A percentile compares a stretch with the other conserved stretches of the same genome.
These are phyloP conservation scores for Paraconiothyrium brasiliense DNA, from an alignment of 2,329 filamentous ascomycete species.

Conservation along the genomic window DNA sequence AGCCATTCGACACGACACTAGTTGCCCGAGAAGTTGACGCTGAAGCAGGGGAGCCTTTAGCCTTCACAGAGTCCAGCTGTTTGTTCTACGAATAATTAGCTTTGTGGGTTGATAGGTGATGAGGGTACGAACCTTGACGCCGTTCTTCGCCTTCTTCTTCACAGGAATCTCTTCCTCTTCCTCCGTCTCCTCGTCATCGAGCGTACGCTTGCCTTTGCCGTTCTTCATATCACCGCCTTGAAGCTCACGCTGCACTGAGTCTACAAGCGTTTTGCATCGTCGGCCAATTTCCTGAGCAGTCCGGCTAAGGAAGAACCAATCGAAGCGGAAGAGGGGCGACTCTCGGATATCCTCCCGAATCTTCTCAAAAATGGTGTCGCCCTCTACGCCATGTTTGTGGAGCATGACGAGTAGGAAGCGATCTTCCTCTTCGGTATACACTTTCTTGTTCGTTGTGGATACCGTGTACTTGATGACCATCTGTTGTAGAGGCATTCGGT, in stretches of 20 bases:
- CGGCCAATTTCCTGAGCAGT: slow-evolving; percentile 92
- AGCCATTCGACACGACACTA: slow-evolving; percentile 82
- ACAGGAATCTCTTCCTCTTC: slow-evolving; percentile 80
- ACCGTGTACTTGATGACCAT: slow-evolving; percentile 99
- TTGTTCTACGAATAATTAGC: slow-evolving; percentile 75
- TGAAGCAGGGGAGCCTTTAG: slow-evolving; percentile 76
- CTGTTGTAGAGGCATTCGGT: slow-evolving; percentile 96
- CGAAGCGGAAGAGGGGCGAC: slow-evolving; percentile 93
- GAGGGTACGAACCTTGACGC: slow-evolving; percentile 75
- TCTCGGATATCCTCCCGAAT: slow-evolving; percentile 98
- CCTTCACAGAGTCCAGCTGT: slow-evolving; percentile 87
- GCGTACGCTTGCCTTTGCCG: slow-evolving; percentile 75
- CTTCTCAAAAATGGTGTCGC: slow-evolving; percentile 87
- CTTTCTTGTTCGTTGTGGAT: slow-evolving; percentile 99
- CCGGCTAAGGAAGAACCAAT: slow-evolving; percentile 98
- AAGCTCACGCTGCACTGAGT: slow-evolving; percentile 94
- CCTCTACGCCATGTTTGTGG: slow-evolving; percentile 90
- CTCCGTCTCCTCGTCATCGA: slow-evolving; percentile 86
- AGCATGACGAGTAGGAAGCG: slow-evolving; percentile 93
- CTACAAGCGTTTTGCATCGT: slow-evolving; percentile 91
- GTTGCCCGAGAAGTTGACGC: slow-evolving; percentile 83
- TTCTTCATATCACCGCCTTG: slow-evolving; percentile 69
- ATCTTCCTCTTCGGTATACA: slow-evolving; percentile 98
- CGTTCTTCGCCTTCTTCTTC: slow-evolving; percentile 94
- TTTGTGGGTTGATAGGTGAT: neutral